phyloP scores from a whole-genome alignment of 768 basidiomycete genomes.

The Jaapia argillacea region DNA sequence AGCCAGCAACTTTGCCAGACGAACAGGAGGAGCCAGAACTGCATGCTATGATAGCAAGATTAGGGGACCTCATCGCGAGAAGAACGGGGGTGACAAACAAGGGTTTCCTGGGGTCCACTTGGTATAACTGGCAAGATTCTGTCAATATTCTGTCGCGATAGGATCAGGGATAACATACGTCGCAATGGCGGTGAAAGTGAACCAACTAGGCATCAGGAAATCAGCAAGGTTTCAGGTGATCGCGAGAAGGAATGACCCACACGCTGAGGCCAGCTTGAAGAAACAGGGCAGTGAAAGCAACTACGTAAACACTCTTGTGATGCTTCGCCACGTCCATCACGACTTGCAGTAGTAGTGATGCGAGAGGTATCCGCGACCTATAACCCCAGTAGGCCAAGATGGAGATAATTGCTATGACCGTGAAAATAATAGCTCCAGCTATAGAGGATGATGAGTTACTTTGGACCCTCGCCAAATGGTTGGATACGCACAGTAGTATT shows the following conservation, averaged over 20 bases:
- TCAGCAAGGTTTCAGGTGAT: constrained; percentile 6
- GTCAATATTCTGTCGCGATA: background rate
- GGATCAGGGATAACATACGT: constrained; percentile 33
- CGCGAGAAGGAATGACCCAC: constrained; percentile 27
- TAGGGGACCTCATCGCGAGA: background rate
- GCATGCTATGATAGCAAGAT: constrained; percentile 30
- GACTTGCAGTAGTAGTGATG: constrained; percentile 68
- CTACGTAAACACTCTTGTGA: constrained; percentile 71
- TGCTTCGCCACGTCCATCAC: constrained; percentile 82
- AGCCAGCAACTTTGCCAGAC: constrained; percentile 63
- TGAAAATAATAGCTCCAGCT: constrained; percentile 83
- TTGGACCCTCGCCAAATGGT: background rate
- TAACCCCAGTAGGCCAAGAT: constrained; percentile 68
- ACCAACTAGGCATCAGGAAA: constrained; percentile 59
- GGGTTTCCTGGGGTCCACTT: constrained; percentile 76
- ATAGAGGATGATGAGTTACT: constrained; percentile 3
- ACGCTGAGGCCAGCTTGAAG: constrained; percentile 63
- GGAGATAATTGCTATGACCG: constrained; percentile 68
- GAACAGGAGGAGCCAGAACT: constrained; percentile 46
- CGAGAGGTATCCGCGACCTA: constrained; percentile 66
- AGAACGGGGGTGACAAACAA: constrained; percentile 27
- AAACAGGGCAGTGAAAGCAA: constrained; percentile 61
- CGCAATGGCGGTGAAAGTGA: constrained; percentile 66
- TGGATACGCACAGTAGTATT: constrained; percentile 49
- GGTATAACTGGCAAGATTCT: constrained; percentile 26